Evolutionary conservation across 163 green algal genomes (phyloP).

Genomic region (Scenedesmus sp.): DNA sequence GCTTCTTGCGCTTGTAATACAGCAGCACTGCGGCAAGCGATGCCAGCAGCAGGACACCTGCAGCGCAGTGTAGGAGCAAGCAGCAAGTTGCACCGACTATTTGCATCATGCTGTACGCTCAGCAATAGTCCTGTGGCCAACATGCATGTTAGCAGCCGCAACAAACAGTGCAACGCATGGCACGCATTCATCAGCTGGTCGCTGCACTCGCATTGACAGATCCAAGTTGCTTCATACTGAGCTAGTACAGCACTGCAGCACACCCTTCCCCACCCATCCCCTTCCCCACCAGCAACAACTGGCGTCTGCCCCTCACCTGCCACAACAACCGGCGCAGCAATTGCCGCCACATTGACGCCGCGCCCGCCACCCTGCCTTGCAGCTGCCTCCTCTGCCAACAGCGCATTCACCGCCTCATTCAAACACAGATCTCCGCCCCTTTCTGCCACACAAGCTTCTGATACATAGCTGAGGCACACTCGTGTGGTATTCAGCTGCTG

Average conservation of each 20-base stretch:
- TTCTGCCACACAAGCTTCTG: neutral
- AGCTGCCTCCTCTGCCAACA: conserved; percentile 1
- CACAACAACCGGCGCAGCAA: conserved; percentile 2
- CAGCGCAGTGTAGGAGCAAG: neutral
- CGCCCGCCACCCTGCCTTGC: neutral
- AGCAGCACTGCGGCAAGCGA: neutral
- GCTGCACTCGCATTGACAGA: too few species aligned
- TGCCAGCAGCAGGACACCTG: neutral
- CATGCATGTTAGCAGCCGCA: too few species aligned
- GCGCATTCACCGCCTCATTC: neutral
- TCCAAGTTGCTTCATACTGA: too few species aligned
- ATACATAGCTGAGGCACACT: neutral
- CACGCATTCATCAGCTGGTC: too few species aligned
- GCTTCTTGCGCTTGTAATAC: conserved; percentile 3
- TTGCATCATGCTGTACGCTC: too few species aligned
- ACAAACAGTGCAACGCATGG: too few species aligned
- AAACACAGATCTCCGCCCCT: neutral
- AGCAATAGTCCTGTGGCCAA: too few species aligned
- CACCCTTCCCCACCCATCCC: too few species aligned
- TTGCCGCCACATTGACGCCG: neutral
- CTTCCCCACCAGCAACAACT: too few species aligned
- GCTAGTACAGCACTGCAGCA: too few species aligned
- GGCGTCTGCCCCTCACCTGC: neutral
- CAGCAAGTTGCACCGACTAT: too few species aligned
- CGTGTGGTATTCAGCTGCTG: conserved; percentile 21